Evolutionary conservation across 2,329 filamentous ascomycete species (phyloP), one percentile per base, ranked within the genome.

Genomic region (Aspergillus flavus): DNA sequence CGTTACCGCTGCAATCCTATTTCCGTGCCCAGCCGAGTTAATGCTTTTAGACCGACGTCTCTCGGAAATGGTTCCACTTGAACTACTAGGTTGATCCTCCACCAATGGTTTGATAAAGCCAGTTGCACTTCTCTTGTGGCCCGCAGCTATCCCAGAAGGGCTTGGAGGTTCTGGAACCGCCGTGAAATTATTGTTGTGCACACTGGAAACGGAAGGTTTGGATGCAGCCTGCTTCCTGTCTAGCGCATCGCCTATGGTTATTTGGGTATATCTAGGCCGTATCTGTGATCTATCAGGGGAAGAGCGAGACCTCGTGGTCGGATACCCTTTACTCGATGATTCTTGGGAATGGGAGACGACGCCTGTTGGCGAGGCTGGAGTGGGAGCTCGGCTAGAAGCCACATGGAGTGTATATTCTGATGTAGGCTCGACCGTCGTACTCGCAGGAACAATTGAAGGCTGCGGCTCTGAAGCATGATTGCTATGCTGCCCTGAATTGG

Each of bases 1-100:
- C 63, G 68, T 83, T 83, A 95, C 91, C 84, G 96, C 92, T 76
- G 91, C 90, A 69, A 94, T 91, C 69, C 88, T 89, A 72, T 86
- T 91, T 56, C 87, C 85, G 55, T 86, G 84, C 10, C 87, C 88
- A 63, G 91, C 82, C 61, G 88, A 84, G 75, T 92, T 94, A 54
- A 87, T 87, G 66, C 88, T 93, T 71, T 91, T 86, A 32, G 89
- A 90, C 75, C 92, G 91, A 34, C 85, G 85, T 59, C 71, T 72
- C 59, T 64, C 62, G 56, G 60, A 28, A 63, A 65, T 69, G 64
- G 69, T 81, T 64, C 63, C 66, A 73, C 61, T 83, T 9, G 79
- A 78, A 30, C 28, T 55, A 21, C 58, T 66, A 28, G 66, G 19
- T 19, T 52, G 55, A 54, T 58, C 58, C 45, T 62, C 60, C n/a